phyloP scores from a whole-genome alignment of 2,329 filamentous ascomycete species.

The Talaromyces sp. region DNA sequence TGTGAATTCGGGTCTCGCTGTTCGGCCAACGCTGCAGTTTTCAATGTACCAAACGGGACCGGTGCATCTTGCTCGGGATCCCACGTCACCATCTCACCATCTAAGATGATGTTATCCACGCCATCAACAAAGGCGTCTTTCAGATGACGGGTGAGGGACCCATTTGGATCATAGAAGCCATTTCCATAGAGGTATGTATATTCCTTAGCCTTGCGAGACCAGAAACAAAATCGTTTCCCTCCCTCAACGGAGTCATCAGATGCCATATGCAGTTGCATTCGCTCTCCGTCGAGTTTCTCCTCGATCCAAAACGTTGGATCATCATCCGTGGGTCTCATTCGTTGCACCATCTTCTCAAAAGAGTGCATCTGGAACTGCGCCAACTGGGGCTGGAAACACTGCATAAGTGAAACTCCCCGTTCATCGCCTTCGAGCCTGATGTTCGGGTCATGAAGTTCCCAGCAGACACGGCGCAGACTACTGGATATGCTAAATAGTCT shows the following conservation, averaged over 20 bases:
- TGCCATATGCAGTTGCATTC: conserved; percentile 93
- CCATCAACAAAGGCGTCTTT: conserved; percentile 69
- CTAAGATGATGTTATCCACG: conserved; percentile 82
- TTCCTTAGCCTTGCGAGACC: conserved; percentile 93
- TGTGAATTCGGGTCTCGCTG: conserved; percentile 65
- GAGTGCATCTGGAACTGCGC: conserved; percentile 85
- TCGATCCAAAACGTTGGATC: conserved; percentile 90
- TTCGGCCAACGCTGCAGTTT: conserved; percentile 79
- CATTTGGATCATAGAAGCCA: conserved; percentile 67
- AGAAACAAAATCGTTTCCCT: conserved; percentile 74
- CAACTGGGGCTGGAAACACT: conserved; percentile 93
- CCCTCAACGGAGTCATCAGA: conserved; percentile 64
- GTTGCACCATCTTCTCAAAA: conserved; percentile 73
- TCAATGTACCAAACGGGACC: conserved; percentile 86
- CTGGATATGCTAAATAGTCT: conserved; percentile 84
- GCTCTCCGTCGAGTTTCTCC: conserved; percentile 93
- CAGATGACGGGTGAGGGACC: conserved; percentile 75
- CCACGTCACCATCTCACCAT: conserved; percentile 99
- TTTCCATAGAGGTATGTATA: conserved; percentile 92
- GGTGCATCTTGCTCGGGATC: conserved; percentile 80
- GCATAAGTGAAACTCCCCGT: conserved; percentile 74
- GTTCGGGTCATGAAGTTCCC: conserved; percentile 76
- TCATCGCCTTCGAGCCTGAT: conserved; percentile 71
- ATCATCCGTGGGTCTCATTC: conserved; percentile 61
- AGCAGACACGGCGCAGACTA: conserved; percentile 84